Percentiles rank a stretch among this genome's conserved stretches.
These are phyloP conservation scores for Naegleria lovaniensis DNA, from an alignment of 208 protist species.

Conservation along the genomic window DNA sequence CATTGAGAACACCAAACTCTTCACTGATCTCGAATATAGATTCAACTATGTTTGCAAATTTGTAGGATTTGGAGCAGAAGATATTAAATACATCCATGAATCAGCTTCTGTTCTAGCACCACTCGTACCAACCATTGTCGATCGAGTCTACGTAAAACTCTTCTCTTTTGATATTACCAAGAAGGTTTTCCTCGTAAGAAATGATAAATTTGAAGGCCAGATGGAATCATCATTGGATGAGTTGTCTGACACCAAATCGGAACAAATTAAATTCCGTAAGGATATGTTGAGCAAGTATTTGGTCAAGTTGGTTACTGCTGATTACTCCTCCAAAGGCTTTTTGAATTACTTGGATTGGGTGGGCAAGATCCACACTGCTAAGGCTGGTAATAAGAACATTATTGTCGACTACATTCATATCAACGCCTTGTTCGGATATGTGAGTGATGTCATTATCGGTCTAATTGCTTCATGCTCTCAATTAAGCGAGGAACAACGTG, in stretches of 20 bases:
- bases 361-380: conserved; percentile 22
- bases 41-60: conserved; percentile 14
- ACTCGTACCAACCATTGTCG: conserved; percentile 9
- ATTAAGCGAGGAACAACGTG: not conserved
- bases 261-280: conserved; percentile 30
- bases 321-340: not conserved
- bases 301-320: conserved; percentile 20
- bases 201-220: conserved; percentile 14
- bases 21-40: not conserved
- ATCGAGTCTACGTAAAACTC: conserved; percentile 3
- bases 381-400: conserved; percentile 8
- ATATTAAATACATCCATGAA: conserved; percentile 7
- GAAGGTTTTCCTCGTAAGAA: not conserved
- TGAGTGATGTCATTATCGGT: not conserved
- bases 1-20: not conserved
- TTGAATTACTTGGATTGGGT: conserved; percentile 30
- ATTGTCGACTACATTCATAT: conserved; percentile 20
- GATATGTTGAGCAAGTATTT: conserved; percentile 28
- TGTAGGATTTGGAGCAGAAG: conserved; percentile 12
- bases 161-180: conserved; percentile 24
- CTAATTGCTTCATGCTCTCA: not conserved
- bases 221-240: not conserved
- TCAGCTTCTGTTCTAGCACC: not conserved
- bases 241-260: not conserved
- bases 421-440: conserved; percentile 22